phyloP scores from a whole-genome alignment of 2,329 filamentous ascomycete species.

The Aureobasidium sp. region DNA sequence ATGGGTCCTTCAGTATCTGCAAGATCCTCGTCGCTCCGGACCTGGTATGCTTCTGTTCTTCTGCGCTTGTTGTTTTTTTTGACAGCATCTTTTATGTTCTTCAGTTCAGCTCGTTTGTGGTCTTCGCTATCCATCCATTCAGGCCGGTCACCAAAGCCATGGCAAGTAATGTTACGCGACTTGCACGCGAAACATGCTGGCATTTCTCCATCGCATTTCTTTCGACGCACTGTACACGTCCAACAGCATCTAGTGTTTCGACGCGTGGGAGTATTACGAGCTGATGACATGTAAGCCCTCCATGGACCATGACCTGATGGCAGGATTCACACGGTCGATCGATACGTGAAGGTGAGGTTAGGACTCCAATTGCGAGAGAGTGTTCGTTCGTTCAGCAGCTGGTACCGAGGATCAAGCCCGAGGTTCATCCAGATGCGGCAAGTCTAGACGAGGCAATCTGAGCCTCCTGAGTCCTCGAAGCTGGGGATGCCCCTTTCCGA shows the following conservation, averaged over 20 bases:
- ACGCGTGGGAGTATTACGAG: not conserved
- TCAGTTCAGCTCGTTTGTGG: not conserved
- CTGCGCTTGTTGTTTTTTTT: slow-evolving; percentile 5
- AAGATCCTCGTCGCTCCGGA: not conserved
- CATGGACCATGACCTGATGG: not conserved
- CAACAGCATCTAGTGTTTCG: slow-evolving; percentile 1
- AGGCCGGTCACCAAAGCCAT: slow-evolving; percentile 8
- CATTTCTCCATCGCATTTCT: slow-evolving; percentile 9
- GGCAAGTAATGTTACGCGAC: slow-evolving; percentile 5
- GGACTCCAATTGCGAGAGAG: not conserved
- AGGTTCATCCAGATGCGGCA: not conserved
- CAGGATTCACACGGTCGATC: not conserved
- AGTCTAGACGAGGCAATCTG: not conserved
- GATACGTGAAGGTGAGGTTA: not conserved
- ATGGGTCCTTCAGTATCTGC: too few relatives aligned
- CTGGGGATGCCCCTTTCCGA: not conserved
- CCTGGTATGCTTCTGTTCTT: not conserved
- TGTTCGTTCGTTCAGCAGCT: not conserved
- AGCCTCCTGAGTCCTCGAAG: not conserved
- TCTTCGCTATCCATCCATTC: slow-evolving; percentile 6
- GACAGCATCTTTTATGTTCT: not conserved
- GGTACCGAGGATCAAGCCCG: not conserved
- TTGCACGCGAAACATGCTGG: not conserved
- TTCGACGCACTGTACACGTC: slow-evolving; percentile 13
- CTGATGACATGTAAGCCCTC: not conserved